Conservation (phyloP, 768 basidiomycete species). For the Naganishia randhawae region DNA sequence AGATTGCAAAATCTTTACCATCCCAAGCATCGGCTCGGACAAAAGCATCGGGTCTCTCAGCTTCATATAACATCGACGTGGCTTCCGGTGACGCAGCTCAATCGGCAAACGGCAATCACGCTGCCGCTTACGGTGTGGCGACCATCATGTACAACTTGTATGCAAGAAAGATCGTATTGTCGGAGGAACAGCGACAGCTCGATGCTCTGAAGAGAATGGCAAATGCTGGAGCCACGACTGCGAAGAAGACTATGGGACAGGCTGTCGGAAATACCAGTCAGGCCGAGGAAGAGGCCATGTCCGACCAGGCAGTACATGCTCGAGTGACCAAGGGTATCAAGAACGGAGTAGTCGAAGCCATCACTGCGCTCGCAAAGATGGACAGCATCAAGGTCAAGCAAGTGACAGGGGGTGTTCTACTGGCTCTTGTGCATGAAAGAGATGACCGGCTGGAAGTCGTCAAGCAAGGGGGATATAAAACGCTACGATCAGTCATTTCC, state of each 20-base stretch:
- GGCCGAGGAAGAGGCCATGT: conserved; percentile 52
- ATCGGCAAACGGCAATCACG: conserved; percentile 37
- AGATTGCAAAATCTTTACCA: conserved; percentile 17
- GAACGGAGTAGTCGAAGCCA: conserved; percentile 63
- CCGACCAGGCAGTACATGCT: conserved; percentile 62
- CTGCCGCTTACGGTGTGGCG: conserved; percentile 72
- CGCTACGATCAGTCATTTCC: conserved; percentile 42
- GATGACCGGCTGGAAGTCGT: conserved; percentile 72
- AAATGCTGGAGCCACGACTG: conserved; percentile 52
- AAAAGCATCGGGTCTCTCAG: conserved; percentile 2
- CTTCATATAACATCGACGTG: conserved; percentile 23
- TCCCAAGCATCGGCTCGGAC: not conserved
- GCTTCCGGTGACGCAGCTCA: conserved; percentile 3
- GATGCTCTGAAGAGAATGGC: conserved; percentile 76
- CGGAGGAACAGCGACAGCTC: conserved; percentile 76
- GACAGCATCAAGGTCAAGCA: conserved; percentile 66
- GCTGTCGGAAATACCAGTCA: conserved; percentile 29
- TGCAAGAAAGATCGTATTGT: conserved; percentile 65
- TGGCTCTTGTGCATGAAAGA: conserved; percentile 72
- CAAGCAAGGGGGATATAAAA: conserved; percentile 72
- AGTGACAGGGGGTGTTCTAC: conserved; percentile 61
- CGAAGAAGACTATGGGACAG: conserved; percentile 32
- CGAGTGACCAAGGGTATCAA: conserved; percentile 61
- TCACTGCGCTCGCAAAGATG: conserved; percentile 59
- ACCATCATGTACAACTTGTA: conserved; percentile 72